Evolutionary conservation across 139 green algal species (phyloP), one percentile per base, ranked within the genome.

Genomic region (Chlamydomonas sphaeroides): DNA sequence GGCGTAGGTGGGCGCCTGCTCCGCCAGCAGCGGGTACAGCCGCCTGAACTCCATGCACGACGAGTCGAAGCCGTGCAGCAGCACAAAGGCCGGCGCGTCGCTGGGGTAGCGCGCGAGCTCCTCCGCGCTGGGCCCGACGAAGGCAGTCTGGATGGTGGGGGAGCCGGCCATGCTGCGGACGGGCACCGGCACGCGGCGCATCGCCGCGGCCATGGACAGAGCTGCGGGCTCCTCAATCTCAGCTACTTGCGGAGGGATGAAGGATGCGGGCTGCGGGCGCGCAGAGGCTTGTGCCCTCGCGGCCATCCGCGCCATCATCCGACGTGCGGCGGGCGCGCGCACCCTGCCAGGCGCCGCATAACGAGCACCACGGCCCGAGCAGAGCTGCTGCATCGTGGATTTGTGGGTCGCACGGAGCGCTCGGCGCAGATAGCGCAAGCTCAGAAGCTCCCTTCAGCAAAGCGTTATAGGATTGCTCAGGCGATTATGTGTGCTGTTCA

Each of bases 11-110:
- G 94, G 93, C 3, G 88, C 79, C 23, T 89, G 30, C 28, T 82
- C 48, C 21, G 80, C 78, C 36, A 99, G 84, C 65, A 95, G 82
- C 0, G 95, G 94, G 70, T 91, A 80, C 36, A 99, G 84, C 18
- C 94, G 82, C 11, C 97, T 86, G 74, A 96, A 98, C 88, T 99
- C 96, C 32, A 99, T 84, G 77, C 85, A 93, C 49, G 72, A 89
- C 72, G 70, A 87, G 81, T 99, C 96, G 79, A 99, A 98, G 65
- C 95, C 93, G 86, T 98, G 96, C 41, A 99, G 91, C 42, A 98
- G 76, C 41, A 98, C 80, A 30, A 99, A 80, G 0, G 91, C 91
- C 1, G 93, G 91, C 5, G 32, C 65, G n/a, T 85, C 68, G 11
- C 39, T 8, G 2, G 78, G n/a, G 11, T 79, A 74, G 36, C 39